These are phyloP conservation scores for Cantharellus cinnabarinus DNA, from an alignment of 768 basidiomycete species.

Conservation along the genomic window DNA sequence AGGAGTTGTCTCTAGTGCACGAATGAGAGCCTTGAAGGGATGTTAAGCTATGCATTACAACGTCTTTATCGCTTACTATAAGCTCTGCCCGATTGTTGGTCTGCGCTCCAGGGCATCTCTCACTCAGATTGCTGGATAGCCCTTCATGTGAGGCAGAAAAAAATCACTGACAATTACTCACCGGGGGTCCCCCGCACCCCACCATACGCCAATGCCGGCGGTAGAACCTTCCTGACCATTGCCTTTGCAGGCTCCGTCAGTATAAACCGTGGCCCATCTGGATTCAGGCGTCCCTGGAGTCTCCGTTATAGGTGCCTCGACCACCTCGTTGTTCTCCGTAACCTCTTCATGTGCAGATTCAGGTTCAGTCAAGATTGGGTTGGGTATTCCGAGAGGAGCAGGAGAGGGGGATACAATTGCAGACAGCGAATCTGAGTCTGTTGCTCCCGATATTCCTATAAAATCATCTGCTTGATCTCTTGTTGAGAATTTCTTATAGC, in stretches of 20 bases:
- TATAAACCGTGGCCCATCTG: conserved; percentile 41
- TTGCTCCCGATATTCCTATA: conserved; percentile 11
- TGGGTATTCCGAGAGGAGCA: no score
- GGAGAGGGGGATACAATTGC: no score
- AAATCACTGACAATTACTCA: conserved; percentile 11
- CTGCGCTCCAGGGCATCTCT: conserved; percentile 40
- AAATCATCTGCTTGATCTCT: conserved; percentile 39
- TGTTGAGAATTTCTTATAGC: conserved; percentile 46
- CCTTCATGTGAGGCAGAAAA: neutral
- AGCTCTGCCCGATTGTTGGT: conserved; percentile 83
- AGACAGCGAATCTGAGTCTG: neutral
- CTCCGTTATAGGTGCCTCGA: neutral
- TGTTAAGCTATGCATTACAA: neutral
- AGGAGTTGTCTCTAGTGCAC: conserved; percentile 57
- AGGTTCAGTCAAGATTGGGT: no score
- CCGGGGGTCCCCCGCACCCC: conserved; percentile 51
- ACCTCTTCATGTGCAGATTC: no score
- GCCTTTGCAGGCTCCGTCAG: conserved; percentile 70
- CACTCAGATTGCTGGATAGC: conserved; percentile 46
- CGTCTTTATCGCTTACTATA: conserved; percentile 29
- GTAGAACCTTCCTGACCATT: conserved; percentile 49
- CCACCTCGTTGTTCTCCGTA: no score
- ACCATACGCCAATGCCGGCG: conserved; percentile 84
- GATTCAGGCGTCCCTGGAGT: conserved; percentile 12
- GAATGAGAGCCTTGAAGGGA: conserved; percentile 49